Evolutionary conservation across 1,284 basidiomycete species (phyloP).

Genomic region (Papiliotrema fonsecae): DNA sequence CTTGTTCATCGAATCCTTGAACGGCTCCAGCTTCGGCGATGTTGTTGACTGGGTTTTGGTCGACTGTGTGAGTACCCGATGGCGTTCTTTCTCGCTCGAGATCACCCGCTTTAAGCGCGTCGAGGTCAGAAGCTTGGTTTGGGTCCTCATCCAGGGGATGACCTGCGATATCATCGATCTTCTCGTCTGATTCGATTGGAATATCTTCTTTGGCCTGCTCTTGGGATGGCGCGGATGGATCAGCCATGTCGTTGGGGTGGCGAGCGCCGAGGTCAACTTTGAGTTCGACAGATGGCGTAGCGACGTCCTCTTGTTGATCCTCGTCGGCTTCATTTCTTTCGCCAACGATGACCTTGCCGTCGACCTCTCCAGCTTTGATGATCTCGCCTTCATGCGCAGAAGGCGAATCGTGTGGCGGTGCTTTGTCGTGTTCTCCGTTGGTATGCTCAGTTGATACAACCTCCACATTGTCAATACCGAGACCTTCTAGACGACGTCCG

Average conservation of each 20-base stretch:
- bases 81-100: conserved; percentile 3
- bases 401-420: no score
- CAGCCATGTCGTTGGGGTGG: not conserved
- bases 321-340: not conserved
- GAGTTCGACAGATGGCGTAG: not conserved
- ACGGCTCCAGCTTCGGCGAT: conserved; percentile 16
- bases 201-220: not conserved
- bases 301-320: not conserved
- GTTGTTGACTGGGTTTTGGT: conserved; percentile 9
- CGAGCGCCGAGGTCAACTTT: not conserved
- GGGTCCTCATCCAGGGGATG: conserved; percentile 13
- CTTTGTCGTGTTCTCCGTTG: not conserved
- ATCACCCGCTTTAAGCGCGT: conserved; percentile 22
- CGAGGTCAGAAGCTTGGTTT: conserved; percentile 22
- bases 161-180: not conserved
- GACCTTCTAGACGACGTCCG: not conserved
- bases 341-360: not conserved
- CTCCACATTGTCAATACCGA: not conserved
- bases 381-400: not conserved
- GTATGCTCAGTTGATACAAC: not conserved
- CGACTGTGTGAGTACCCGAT: not conserved
- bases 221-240: not conserved
- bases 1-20: conserved; percentile 19
- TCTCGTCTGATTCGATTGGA: not conserved
- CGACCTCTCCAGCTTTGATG: not conserved